Conservation (phyloP, 495 filamentous ascomycete genomes). For the Rhypophila decipiens region DNA sequence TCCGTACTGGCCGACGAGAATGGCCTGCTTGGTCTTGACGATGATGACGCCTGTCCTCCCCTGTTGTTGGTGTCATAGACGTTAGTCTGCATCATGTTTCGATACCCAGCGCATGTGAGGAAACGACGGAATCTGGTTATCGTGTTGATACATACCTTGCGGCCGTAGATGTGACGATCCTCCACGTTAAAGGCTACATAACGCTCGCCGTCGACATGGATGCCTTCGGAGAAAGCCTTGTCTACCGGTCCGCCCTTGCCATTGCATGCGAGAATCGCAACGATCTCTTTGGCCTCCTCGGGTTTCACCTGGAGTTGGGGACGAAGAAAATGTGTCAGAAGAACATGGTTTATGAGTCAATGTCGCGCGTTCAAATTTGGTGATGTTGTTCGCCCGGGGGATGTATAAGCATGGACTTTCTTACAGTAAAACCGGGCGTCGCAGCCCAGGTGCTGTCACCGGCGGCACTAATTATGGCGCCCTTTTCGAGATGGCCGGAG, state of each 20-base stretch:
- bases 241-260: conserved; percentile 38
- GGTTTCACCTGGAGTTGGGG: conserved; percentile 41
- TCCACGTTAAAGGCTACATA: conserved; percentile 69
- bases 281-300: conserved; percentile 53
- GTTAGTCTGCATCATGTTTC: background rate
- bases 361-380: too few species aligned
- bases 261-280: conserved; percentile 33
- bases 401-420: conserved; percentile 18
- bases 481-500: conserved; percentile 77
- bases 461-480: conserved; percentile 73
- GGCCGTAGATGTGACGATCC: conserved; percentile 73
- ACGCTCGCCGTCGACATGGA: conserved; percentile 62
- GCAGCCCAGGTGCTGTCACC: conserved; percentile 80
- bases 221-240: conserved; percentile 49
- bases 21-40: conserved; percentile 75
- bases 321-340: too few species aligned
- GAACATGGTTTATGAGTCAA: too few species aligned
- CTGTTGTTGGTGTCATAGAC: conserved; percentile 33
- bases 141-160: conserved; percentile 70
- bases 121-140: background rate
- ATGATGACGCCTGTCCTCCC: conserved; percentile 74
- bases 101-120: too few species aligned
- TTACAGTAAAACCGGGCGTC: conserved; percentile 65
- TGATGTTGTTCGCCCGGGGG: too few species aligned
- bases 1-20: conserved; percentile 80